Base-by-base conservation (phyloP, 2,329 filamentous ascomycete species). In the Neofusicoccum cordaticola region DNA sequence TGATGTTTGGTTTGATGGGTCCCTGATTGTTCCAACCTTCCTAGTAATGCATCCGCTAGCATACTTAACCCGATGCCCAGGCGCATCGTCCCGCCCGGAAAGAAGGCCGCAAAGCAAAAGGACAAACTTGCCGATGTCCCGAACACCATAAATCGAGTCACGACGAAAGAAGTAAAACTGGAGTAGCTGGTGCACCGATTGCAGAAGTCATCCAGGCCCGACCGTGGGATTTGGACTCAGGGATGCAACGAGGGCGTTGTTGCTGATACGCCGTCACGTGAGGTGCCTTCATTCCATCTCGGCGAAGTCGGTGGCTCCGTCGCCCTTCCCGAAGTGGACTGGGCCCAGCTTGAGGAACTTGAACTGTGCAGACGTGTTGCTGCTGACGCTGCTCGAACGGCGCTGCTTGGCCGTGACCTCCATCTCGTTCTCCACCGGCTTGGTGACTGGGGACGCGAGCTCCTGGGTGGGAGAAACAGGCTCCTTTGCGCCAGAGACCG, bases 341-440 rank as follows among this genome's bases (percentile, higher is more conserved):
- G 86, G 86, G 27, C 85, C 84, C 65, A 89, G 84, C 80, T 87
- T 88, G 69, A 89, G 82, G 75, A 89, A 84, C 65, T 82, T 81
- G 39, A 64, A 60, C 69, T 79, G 77, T 66, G 79, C 74, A 67
- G 70, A 70, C 2, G 58, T 27, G 64, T 8, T 61, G 68, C 81
- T 84, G 79, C 82, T 85, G 68, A 82, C 74, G 74, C 83, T 85
- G 65, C 84, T 85, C 67, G 81, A 84, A 4, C 56, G 56, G 73
- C 84, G 81, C n/a, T 62, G 57, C 44, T 66, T 66, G 19, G 57
- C 37, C 47, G 65, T 51, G 6, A 34, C 44, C 13, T 58, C 57
- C 13, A 65, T 58, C 51, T 60, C 57, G 9, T 57, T 44, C 22
- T 57, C 52, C 1, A 31, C 37, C 27, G 52, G 39, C 45, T 52